Base-by-base conservation (phyloP, 352 stramenopile species). In the Thraustochytrium sp. region DNA sequence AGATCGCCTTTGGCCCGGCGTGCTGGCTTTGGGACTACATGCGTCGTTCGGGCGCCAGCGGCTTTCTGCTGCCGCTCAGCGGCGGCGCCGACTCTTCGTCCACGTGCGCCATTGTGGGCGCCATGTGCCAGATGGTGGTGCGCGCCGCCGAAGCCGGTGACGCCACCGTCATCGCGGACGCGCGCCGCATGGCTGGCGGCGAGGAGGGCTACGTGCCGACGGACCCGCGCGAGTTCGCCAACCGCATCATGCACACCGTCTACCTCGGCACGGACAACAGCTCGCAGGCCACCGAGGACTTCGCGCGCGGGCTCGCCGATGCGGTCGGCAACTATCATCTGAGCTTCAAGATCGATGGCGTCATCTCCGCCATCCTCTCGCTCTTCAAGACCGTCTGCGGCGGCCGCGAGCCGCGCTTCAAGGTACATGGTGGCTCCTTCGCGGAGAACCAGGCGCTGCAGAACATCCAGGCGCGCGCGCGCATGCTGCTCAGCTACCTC, bases 1-100 rank as follows among this genome's bases (percentile, higher is more conserved):
- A 99, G 86, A 99, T 98, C 87, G 96, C 92, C 44, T 89, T 98
- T 1, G 97, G 97, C 3, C 96, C 96, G 1, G 96, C 97, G 2
- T 98, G 96, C 87, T 99, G 97, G 97, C 87, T 99, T 46, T 99
- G 97, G 97, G 97, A 99, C 89, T 99, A 98, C 87, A 84, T 99
- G 61, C 92, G 97, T 65, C 90, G 96, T 53, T 93, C n/a, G 5
- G 89, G 90, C 44, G 90, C 90, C 21, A 86, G 86, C 29, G 93
- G 93, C 13, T 99, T 97, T 87, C 98, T 99, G 73, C 89, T 99
- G 63, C 96, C 97, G 26, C 90, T 99, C 29, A 97, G 92, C 44
- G 96, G 97, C 49, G 97, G 97, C 64, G 96, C 97, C 0, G 97
- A 99, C 88, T 98, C 93, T 34, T 96, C 93, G 2, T 97, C 94